Conservation (phyloP, 345 rosid species). For the Rhizophora apiculata region DNA sequence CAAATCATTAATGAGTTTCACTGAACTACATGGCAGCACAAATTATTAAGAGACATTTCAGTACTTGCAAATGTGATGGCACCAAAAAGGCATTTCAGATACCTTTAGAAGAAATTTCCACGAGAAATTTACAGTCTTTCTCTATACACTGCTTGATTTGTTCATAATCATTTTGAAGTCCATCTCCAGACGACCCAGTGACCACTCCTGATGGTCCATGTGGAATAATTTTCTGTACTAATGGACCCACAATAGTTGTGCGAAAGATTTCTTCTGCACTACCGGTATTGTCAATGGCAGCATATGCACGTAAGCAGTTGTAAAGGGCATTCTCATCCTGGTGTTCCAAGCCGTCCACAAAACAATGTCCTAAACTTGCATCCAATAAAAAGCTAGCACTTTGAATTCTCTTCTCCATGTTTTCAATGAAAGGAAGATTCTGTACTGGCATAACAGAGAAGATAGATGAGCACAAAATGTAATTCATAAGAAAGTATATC, state of each 20-base stretch:
- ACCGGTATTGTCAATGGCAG: conserved; percentile 76
- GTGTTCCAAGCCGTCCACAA: conserved; percentile 82
- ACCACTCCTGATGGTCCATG: conserved; percentile 45
- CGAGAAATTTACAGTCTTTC: conserved; percentile 74
- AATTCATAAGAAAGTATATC: conserved; percentile 4
- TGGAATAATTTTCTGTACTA: conserved; percentile 58
- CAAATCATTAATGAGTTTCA: no score
- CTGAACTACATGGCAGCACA: neutral
- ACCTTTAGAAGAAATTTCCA: conserved; percentile 88
- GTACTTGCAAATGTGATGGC: neutral
- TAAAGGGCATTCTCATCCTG: conserved; percentile 82
- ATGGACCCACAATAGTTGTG: conserved; percentile 67
- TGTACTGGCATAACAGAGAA: conserved; percentile 79
- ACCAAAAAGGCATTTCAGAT: conserved; percentile 1
- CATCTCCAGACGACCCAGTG: conserved; percentile 57
- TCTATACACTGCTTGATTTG: conserved; percentile 62
- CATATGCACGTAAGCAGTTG: conserved; percentile 95
- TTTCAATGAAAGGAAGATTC: conserved; percentile 96
- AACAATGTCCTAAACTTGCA: conserved; percentile 97
- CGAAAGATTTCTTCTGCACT: conserved; percentile 90
- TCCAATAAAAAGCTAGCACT: conserved; percentile 77
- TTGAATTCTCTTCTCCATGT: conserved; percentile 95
- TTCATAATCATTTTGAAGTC: conserved; percentile 73
- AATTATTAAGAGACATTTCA: neutral
- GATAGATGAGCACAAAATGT: conserved; percentile 44